Conservation (phyloP, 2,329 filamentous ascomycete species). For the Botrytis cinerea region DNA sequence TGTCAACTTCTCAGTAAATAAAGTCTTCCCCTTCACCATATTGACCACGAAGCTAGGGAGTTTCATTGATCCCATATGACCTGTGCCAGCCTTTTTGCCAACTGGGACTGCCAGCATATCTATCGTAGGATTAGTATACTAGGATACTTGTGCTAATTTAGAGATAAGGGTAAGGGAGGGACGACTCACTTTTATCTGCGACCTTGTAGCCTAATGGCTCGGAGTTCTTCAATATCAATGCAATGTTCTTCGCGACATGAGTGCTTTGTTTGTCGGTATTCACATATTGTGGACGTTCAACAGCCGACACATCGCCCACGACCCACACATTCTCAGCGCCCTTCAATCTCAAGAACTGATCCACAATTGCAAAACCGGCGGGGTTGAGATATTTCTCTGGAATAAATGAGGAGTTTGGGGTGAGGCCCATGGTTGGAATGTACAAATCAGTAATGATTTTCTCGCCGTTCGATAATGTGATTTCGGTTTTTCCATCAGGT, state of each 20-base stretch:
- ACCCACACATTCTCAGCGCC: constrained; percentile 43
- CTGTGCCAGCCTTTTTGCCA: constrained; percentile 45
- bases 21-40: constrained; percentile 33
- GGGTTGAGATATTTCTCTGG: constrained; percentile 49
- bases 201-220: constrained; percentile 32
- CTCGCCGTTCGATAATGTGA: constrained; percentile 52
- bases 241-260: constrained; percentile 37
- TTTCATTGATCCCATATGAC: constrained; percentile 37
- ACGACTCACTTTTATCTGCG: constrained; percentile 11
- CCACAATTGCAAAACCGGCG: constrained; percentile 50
- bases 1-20: constrained; percentile 35
- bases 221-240: constrained; percentile 27
- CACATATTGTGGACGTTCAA: constrained; percentile 35
- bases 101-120: constrained; percentile 38
- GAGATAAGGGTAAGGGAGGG: constrained; percentile 12
- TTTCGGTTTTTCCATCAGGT: constrained; percentile 50
- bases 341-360: constrained; percentile 53
- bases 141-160: neutral
- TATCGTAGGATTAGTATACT: constrained; percentile 21
- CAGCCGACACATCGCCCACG: constrained; percentile 36
- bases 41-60: constrained; percentile 37
- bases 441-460: constrained; percentile 56
- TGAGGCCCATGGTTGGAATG: constrained; percentile 57
- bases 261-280: constrained; percentile 31
- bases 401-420: constrained; percentile 58